Evolutionary conservation across 805 yeast species (phyloP), one percentile per base, ranked within the genome.

Genomic region (Saccharomycodes ludwigii): DNA sequence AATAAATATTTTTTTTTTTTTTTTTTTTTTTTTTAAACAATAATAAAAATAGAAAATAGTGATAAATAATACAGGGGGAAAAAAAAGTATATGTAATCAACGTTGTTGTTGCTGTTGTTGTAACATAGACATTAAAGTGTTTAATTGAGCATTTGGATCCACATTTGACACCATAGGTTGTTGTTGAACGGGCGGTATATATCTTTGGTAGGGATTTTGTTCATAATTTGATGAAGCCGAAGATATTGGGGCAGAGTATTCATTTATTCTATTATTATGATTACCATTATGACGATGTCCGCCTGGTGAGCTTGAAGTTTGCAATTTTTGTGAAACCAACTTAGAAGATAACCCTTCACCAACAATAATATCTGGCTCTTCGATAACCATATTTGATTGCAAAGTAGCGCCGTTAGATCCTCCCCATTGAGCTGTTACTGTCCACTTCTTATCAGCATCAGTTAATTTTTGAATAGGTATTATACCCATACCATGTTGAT

Each of bases 351-450:
- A 81, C 40, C 96, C 96, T 29, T 83, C 75, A 31, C 97, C 97
- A 33, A 91, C 82, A 53, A 86, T 95, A 46, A 88, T 91, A 59
- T 91, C 98, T 3, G 98, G 98, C 58, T 91, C 98, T 54, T 91
- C 97, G 51, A 91, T 72, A 11, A 77, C 82, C 47, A 83, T 59
- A 32, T 94, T 94, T 26, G 82, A 67, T 37, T 62, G 73, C 38
- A 91, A 56, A 6, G 86, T 84, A 48, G 66, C 71, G 13, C 95
- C 96, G 31, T 88, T 94, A 26, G 95, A 80, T 45, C 98, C 98
- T 42, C 98, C 98, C 85, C 94, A 85, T 55, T 83, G 88, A 3
- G 97, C 95, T 36, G 68, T 62, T 21, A 73, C 79, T 9, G 83
- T 71, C 98, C 98, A 91, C 40, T 78, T 65, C 48, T 67, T 73